Evolutionary conservation across 169 alveolate species (phyloP).

Genomic region (Plasmodium berghei): DNA sequence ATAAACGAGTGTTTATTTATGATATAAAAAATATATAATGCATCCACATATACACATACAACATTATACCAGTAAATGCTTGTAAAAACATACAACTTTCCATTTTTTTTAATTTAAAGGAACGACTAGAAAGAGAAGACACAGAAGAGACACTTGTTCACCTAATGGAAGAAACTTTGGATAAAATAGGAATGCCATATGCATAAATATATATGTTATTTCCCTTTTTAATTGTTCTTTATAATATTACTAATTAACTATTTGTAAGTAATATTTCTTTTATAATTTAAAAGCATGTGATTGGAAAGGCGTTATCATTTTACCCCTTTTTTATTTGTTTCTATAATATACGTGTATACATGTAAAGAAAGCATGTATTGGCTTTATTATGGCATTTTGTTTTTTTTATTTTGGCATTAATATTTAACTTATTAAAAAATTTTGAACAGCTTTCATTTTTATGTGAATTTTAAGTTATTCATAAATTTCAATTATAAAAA

Average conservation of each 20-base stretch:
- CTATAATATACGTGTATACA: not conserved
- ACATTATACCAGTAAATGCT: slow-evolving; percentile 4
- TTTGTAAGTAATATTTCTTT: slow-evolving; percentile 8
- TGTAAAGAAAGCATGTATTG: not conserved
- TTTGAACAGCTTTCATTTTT: no score
- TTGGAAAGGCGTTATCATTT: no score
- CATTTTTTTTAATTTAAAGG: slow-evolving; percentile 13
- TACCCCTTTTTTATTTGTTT: slow-evolving; percentile 3
- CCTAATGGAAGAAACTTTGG: slow-evolving; percentile 74
- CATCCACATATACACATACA: not conserved
- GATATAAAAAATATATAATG: no score
- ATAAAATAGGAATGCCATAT: slow-evolving; percentile 66
- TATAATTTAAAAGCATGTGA: not conserved
- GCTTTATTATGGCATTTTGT: not conserved
- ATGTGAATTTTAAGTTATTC: no score
- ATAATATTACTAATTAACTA: slow-evolving; percentile 12
- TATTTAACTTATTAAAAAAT: no score
- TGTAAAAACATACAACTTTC: slow-evolving; percentile 6
- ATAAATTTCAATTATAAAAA: no score
- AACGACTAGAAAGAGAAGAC: slow-evolving; percentile 67
- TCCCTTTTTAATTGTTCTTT: slow-evolving; percentile 4
- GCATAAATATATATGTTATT: slow-evolving; percentile 15
- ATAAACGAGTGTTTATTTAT: no score
- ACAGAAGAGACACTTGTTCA: slow-evolving; percentile 65
- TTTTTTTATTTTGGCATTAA: not conserved